phyloP scores from a whole-genome alignment of 495 filamentous ascomycete genomes.

The Baudoinia panamericana region DNA sequence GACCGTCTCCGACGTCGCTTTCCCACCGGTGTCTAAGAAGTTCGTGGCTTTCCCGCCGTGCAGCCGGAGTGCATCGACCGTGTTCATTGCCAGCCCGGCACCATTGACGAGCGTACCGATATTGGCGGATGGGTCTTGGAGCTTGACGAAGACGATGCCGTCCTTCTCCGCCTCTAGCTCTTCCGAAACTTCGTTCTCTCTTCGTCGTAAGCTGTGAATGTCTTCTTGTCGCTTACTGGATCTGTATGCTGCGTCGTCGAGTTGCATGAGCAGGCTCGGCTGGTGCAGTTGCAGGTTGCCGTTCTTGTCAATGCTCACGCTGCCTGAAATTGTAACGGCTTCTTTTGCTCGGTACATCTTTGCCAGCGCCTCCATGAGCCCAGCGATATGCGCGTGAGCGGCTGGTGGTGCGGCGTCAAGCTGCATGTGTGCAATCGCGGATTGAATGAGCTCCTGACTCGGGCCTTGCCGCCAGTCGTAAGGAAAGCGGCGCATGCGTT shows the following conservation, averaged over 20 bases:
- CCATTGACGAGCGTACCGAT: slow-evolving; percentile 76
- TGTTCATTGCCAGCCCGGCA: slow-evolving; percentile 87
- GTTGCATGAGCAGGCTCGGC: slow-evolving; percentile 42
- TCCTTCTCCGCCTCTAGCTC: slow-evolving; percentile 55
- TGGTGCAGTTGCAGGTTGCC: slow-evolving; percentile 21
- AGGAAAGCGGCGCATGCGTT: slow-evolving; percentile 42
- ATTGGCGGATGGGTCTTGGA: slow-evolving; percentile 31
- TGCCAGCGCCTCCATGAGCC: slow-evolving; percentile 42
- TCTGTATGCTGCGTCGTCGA: slow-evolving; percentile 68
- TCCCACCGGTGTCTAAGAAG: slow-evolving; percentile 83
- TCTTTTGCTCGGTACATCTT: slow-evolving; percentile 55
- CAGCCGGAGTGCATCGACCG: slow-evolving; percentile 59
- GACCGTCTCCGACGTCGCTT: slow-evolving; percentile 76
- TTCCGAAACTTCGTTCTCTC: slow-evolving; percentile 37
- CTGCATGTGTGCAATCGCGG: slow-evolving; percentile 39
- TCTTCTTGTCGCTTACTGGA: slow-evolving; percentile 51
- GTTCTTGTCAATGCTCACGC: slow-evolving; percentile 6
- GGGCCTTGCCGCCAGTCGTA: slow-evolving; percentile 43
- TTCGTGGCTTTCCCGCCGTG: slow-evolving; percentile 50
- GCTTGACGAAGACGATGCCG: slow-evolving; percentile 61
- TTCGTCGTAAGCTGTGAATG: slow-evolving; percentile 45
- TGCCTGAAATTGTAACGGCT: slow-evolving; percentile 36
- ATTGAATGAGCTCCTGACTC: slow-evolving; percentile 25
- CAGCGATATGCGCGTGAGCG: slow-evolving; percentile 27
- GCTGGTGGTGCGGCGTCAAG: slow-evolving; percentile 32